Conservation (phyloP, 2,329 filamentous ascomycete genomes). For the Paraphaeosphaeria sporulosa region DNA sequence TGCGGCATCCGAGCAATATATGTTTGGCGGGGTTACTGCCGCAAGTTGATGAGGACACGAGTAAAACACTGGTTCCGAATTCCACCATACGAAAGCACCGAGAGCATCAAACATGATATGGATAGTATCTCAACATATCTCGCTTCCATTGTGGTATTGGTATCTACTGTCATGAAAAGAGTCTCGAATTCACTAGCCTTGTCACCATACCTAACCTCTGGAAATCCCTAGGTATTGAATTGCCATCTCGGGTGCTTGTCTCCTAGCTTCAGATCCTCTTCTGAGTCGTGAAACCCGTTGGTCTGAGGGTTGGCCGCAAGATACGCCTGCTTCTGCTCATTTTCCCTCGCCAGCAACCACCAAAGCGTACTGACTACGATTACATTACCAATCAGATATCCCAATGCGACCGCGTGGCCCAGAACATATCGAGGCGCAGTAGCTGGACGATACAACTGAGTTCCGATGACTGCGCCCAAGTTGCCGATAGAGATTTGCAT, state of each 20-base stretch:
- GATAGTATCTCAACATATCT: neutral
- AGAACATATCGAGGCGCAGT: constrained; percentile 46
- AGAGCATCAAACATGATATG: neutral
- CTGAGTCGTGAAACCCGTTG: constrained; percentile 38
- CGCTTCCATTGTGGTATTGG: neutral
- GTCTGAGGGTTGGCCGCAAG: constrained; percentile 36
- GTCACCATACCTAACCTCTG: neutral
- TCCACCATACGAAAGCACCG: too few relatives aligned
- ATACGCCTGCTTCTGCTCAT: constrained; percentile 37
- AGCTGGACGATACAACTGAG: constrained; percentile 46
- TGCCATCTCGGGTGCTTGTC: constrained; percentile 48
- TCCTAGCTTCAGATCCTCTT: constrained; percentile 40
- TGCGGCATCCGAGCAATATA: constrained; percentile 15
- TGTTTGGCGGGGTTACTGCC: constrained; percentile 18
- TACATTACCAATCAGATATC: constrained; percentile 43
- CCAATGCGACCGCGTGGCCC: constrained; percentile 47
- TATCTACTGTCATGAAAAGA: neutral
- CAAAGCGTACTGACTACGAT: constrained; percentile 40
- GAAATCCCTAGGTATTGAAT: constrained; percentile 36
- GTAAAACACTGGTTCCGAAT: too few relatives aligned
- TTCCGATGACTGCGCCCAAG: constrained; percentile 50
- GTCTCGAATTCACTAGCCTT: neutral
- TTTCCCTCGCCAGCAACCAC: constrained; percentile 43
- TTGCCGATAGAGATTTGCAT: constrained; percentile 62
- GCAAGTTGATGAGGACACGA: neutral